Evolutionary conservation across 1,139 yeast species (phyloP).

Genomic region (Hyphopichia fennica): DNA sequence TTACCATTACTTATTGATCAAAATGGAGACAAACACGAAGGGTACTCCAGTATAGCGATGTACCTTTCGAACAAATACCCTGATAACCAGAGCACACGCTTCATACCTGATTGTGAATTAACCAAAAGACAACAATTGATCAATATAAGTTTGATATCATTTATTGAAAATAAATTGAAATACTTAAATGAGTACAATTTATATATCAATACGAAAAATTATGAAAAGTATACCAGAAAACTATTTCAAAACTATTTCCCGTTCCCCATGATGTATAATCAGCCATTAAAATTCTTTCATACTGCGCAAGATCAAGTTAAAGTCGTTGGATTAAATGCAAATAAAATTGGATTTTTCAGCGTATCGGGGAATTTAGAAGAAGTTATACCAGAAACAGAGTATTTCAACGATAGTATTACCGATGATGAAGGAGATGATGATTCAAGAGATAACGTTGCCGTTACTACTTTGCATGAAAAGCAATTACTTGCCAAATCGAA

Average conservation of each 20-base stretch:
- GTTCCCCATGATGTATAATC: conserved; percentile 84
- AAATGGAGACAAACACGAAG: conserved; percentile 29
- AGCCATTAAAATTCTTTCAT: conserved; percentile 57
- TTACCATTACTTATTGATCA: conserved; percentile 54
- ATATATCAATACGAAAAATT: conserved; percentile 61
- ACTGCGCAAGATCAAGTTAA: conserved; percentile 49
- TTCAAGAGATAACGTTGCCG: conserved; percentile 36
- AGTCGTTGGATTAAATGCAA: conserved; percentile 37
- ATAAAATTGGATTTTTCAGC: conserved; percentile 30
- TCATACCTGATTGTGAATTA: conserved; percentile 3
- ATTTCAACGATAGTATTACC: conserved; percentile 20
- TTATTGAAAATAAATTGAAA: conserved; percentile 40
- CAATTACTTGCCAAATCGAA: conserved; percentile 46
- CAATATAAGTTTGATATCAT: conserved; percentile 27
- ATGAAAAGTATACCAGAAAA: conserved; percentile 64
- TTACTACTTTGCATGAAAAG: conserved; percentile 53
- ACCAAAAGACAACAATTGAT: conserved; percentile 18
- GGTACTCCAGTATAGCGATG: conserved; percentile 48
- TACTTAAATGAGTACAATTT: conserved; percentile 60
- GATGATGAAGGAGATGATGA: conserved; percentile 17
- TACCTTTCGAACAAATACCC: conserved; percentile 26
- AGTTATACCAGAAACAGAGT: conserved; percentile 25
- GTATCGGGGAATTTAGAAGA: conserved; percentile 15
- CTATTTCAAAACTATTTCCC: conserved; percentile 60
- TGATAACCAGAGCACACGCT: conserved; percentile 9